Percentiles rank a stretch among this genome's conserved stretches.
These are phyloP conservation scores for Hirsutella rhossiliensis DNA, from an alignment of 2,329 filamentous ascomycete genomes.

Conservation along the genomic window DNA sequence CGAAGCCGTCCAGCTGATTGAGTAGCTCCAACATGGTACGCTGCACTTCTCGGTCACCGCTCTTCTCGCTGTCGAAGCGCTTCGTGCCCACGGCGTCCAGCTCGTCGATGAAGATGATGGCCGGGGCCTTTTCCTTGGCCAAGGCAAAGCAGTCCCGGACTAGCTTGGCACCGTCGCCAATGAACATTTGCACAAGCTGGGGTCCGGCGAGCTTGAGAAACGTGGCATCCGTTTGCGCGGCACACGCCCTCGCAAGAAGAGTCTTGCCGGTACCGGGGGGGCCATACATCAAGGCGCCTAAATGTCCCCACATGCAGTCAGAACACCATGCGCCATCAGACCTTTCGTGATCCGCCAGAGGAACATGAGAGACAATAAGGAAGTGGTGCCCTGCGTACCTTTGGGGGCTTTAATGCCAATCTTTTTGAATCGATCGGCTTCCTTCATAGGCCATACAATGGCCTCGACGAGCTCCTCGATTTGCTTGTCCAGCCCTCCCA, in stretches of 20 bases:
- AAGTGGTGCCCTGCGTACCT: conserved; percentile 42
- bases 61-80: conserved; percentile 97
- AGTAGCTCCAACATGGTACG: conserved; percentile 97
- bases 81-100: conserved; percentile 97
- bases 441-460: conserved; percentile 99
- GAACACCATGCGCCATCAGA: not conserved
- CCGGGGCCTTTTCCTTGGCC: conserved; percentile 96
- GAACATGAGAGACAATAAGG: not conserved
- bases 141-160: conserved; percentile 96
- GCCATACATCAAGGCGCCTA: conserved; percentile 96
- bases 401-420: conserved; percentile 99
- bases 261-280: conserved; percentile 86
- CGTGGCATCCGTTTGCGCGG: conserved; percentile 93
- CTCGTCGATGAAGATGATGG: conserved; percentile 99
- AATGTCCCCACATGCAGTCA: not conserved
- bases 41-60: conserved; percentile 93
- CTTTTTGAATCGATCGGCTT: conserved; percentile 98
- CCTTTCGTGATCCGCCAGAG: not conserved
- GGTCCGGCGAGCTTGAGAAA: conserved; percentile 97
- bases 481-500: conserved; percentile 95
- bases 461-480: conserved; percentile 98
- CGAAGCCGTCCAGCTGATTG: conserved; percentile 97
- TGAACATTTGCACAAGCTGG: conserved; percentile 99
- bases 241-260: conserved; percentile 85
- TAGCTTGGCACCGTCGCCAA: conserved; percentile 94